Conservation (phyloP, 768 basidiomycete species). For the Amanita rubescens region DNA sequence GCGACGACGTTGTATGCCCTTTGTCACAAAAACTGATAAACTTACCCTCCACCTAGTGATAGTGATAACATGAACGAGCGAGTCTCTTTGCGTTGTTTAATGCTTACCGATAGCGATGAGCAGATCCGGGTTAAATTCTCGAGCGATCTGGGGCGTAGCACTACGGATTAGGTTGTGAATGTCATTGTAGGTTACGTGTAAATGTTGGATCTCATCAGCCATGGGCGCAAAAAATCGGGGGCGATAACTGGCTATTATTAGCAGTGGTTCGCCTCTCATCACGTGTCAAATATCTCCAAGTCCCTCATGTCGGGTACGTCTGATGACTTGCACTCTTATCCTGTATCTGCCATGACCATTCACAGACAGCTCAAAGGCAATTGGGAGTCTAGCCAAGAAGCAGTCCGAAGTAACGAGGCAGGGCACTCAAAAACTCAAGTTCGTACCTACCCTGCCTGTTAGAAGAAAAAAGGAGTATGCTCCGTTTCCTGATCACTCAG, state of each 20-base stretch:
- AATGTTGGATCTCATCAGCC: conserved; percentile 46
- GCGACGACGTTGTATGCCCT: not conserved
- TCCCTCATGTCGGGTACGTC: conserved; percentile 21
- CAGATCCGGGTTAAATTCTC: conserved; percentile 79
- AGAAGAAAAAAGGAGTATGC: conserved; percentile 77
- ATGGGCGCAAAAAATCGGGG: conserved; percentile 18
- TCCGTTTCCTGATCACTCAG: conserved; percentile 12
- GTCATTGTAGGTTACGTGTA: conserved; percentile 82
- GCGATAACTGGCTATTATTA: too few relatives aligned
- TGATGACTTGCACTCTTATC: not conserved
- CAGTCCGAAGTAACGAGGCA: conserved; percentile 64
- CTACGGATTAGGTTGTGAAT: conserved; percentile 82
- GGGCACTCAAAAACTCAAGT: conserved; percentile 72
- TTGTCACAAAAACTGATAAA: conserved; percentile 17
- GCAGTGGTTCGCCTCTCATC: too few relatives aligned
- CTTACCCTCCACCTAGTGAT: conserved; percentile 70
- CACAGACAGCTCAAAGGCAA: conserved; percentile 52
- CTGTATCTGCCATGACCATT: conserved; percentile 17
- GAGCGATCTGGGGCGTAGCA: conserved; percentile 58
- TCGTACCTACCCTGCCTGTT: conserved; percentile 69
- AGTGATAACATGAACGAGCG: not conserved
- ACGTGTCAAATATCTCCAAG: not conserved
- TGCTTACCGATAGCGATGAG: conserved; percentile 73
- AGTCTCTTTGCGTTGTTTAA: not conserved
- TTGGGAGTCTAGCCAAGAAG: conserved; percentile 71